Base-by-base conservation (phyloP, 345 rosid genomes). In the Passiflora organensis region DNA sequence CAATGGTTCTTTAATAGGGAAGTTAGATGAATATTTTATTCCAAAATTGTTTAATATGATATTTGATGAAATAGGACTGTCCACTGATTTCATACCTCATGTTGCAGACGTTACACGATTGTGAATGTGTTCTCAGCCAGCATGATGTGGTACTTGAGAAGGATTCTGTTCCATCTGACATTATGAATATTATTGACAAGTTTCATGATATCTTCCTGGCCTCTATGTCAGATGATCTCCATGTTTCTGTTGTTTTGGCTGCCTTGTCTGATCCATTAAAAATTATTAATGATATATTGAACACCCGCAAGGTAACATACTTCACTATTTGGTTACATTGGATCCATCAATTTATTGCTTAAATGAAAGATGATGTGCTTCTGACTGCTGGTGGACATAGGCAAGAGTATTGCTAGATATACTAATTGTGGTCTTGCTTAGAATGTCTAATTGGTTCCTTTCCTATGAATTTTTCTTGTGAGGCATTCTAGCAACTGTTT, bases 191-290 rank as follows among this genome's bases (percentile, higher is more conserved):
- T 62, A 71, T 84, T 51, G 69, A 56, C 38, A 76, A 76, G 63
- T 84, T 93, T 71, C 67, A 59, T 38, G 65, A 76, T 58, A 79
- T 78, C 34, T 81, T 80, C 46, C 41, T 79, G 59, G 77, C 79
- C 55, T 86, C 95, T 4, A 89, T 93, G 96, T 84, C 84, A 5
- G 95, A 93, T 89, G 95, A 93, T 83, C 91, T 93, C 59, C 94
- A 62, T 59, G 86, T 91, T 15, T 81, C 96, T 0, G 88, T 73
- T 45, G 72, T 91, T 53, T 73, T 93, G 71, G 90, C 96, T 58
- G 91, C 89, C 46, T 51, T 93, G 57, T 89, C 99, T 42, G 96
- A 89, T 32, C 94, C 94, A 12, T 63, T 93, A 67, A 93, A 89
- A 60, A 72, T 72, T 20, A 80, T 89, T 66, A 93, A 93, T 48